Conservation (phyloP, 805 yeast genomes). For the Torulaspora delbrueckii region DNA sequence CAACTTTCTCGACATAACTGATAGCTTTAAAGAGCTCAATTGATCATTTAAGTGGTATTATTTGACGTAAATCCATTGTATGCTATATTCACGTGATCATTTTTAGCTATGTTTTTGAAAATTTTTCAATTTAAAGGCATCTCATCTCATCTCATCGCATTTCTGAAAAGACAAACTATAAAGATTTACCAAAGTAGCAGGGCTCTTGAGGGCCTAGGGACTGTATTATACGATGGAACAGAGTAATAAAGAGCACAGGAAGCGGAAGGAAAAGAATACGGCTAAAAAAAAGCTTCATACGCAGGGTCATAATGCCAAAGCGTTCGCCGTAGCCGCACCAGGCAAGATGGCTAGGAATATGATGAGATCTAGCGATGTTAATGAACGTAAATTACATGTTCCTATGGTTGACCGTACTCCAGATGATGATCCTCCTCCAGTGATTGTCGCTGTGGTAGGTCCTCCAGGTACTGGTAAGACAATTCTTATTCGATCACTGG, state of each 20-base stretch:
- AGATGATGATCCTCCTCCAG: slow-evolving; percentile 96
- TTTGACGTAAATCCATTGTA: neutral
- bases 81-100: neutral
- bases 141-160: slow-evolving; percentile 19
- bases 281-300: slow-evolving; percentile 85
- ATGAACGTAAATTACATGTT: slow-evolving; percentile 83
- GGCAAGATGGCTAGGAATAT: slow-evolving; percentile 82
- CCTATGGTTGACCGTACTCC: slow-evolving; percentile 98
- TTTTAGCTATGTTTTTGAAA: slow-evolving; percentile 6
- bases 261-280: slow-evolving; percentile 48
- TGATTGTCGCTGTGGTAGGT: slow-evolving; percentile 93
- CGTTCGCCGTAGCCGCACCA: slow-evolving; percentile 79
- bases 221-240: slow-evolving; percentile 41
- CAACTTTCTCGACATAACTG: neutral
- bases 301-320: slow-evolving; percentile 80
- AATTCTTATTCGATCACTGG: slow-evolving; percentile 82
- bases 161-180: neutral
- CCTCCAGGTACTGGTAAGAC: slow-evolving; percentile 99
- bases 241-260: slow-evolving; percentile 79
- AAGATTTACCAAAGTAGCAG: neutral
- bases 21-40: neutral
- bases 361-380: slow-evolving; percentile 71
- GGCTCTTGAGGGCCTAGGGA: neutral
- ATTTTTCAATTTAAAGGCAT: slow-evolving; percentile 9
- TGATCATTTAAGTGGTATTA: no score